Evolutionary conservation across 805 yeast genomes (phyloP).

Genomic region (Jamesozyma piceae): DNA sequence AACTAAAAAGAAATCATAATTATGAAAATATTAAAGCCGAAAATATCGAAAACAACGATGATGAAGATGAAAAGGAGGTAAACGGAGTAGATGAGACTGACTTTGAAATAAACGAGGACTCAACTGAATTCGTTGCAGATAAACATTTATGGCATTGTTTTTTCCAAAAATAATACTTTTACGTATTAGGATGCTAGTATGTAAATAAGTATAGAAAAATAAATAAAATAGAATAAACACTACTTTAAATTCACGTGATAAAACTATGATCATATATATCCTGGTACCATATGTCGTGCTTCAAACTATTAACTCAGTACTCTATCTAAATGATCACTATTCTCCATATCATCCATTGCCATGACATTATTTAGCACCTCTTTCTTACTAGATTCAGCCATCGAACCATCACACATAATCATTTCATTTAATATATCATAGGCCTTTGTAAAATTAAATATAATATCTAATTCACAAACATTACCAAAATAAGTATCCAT

Average conservation of each 20-base stretch:
- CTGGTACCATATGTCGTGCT: too few species aligned
- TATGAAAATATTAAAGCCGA: neutral
- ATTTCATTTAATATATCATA: constrained; percentile 87
- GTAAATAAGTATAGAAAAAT: too few species aligned
- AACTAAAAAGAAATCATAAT: neutral
- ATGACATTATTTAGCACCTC: constrained; percentile 70
- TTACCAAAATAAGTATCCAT: constrained; percentile 94
- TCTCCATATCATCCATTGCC: constrained; percentile 82
- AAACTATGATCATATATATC: too few species aligned
- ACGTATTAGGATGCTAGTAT: neutral
- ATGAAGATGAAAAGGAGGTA: neutral
- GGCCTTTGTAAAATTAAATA: constrained; percentile 90
- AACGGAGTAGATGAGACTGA: constrained; percentile 18
- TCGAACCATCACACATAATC: constrained; percentile 69
- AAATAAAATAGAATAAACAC: neutral
- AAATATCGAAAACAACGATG: neutral
- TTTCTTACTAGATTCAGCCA: constrained; percentile 72
- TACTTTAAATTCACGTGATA: too few species aligned
- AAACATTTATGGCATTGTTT: constrained; percentile 28
- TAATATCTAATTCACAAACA: constrained; percentile 93
- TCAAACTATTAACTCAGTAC: constrained; percentile 29
- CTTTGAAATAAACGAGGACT: constrained; percentile 20
- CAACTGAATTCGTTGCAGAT: constrained; percentile 22
- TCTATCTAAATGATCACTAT: constrained; percentile 52
- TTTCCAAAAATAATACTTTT: constrained; percentile 7